These are phyloP conservation scores for Ajuga chamaepitys DNA, from an alignment of 257 asterid species.

Conservation along the genomic window DNA sequence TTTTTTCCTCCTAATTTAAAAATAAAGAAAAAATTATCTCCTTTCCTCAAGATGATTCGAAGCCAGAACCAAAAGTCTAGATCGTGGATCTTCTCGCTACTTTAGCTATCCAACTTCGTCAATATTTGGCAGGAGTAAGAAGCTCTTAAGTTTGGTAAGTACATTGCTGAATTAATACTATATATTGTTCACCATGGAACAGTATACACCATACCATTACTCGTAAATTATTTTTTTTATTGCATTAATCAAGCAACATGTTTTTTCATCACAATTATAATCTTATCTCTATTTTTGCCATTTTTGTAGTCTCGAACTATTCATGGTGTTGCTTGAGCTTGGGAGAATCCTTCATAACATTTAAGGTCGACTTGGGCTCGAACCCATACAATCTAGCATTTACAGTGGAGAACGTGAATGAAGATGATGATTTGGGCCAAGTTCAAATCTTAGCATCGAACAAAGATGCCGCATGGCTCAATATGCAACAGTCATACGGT, in stretches of 20 bases:
- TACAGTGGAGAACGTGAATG: conserved; percentile 22
- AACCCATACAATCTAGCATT: conserved; percentile 19
- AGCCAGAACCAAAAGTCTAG: too few relatives aligned
- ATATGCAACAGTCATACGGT: conserved; percentile 27
- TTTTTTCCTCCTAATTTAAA: too few relatives aligned
- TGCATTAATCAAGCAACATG: background rate
- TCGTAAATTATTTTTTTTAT: too few relatives aligned
- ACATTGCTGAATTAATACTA: too few relatives aligned
- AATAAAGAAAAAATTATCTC: too few relatives aligned
- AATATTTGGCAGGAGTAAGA: too few relatives aligned
- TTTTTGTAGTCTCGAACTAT: background rate
- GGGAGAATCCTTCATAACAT: background rate
- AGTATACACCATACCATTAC: too few relatives aligned
- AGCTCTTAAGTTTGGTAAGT: background rate
- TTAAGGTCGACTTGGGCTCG: conserved; percentile 24
- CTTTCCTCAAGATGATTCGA: too few relatives aligned
- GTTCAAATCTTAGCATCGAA: conserved; percentile 14
- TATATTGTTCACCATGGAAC: too few relatives aligned
- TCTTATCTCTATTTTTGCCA: background rate
- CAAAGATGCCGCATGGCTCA: conserved; percentile 4
- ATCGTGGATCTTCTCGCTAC: too few relatives aligned
- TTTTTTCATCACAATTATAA: background rate
- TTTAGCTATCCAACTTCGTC: too few relatives aligned
- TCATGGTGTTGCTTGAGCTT: background rate
- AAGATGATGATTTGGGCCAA: conserved; percentile 31